Evolutionary conservation across 768 basidiomycete genomes (phyloP), one percentile per base, ranked within the genome.

Genomic region (Tephrocybe rancida): DNA sequence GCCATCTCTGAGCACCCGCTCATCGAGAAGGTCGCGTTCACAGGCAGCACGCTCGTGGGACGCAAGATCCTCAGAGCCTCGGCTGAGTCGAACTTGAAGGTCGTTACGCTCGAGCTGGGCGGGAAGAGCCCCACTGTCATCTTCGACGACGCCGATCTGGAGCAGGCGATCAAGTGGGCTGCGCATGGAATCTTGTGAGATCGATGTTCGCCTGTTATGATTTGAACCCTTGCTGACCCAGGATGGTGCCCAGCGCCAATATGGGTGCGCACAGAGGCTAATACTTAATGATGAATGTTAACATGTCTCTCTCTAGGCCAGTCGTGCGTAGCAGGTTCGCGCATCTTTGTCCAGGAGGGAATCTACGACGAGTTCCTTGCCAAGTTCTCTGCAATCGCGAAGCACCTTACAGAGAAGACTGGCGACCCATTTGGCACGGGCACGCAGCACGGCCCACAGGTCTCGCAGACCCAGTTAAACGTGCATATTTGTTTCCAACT

Each of bases 11-110:
- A 74, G 30, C 86, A 90, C 70, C 75, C 74, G 58, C 70, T 60
- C 11, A 70, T 90, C 59, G 79, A 82, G 55, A 89, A 88, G 73
- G 78, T 94, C 25, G 87, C 92, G 0, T 95, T 96, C 74, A 96
- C 94, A 0, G 93, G 92, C 2, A 88, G 87, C 54, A 91, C 90
- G 1, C 73, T 86, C 35, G 83, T 86, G 21, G 94, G 95, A 8
- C 81, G 91, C 10, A 86, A 84, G 60, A 78, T 96, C 64, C 76
- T 93, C 78, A 83, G 90, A 61, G 87, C 90, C 3, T 81, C 93
- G 2, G 83, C 90, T 1, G 83, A 85, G 67, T 83, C 82, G 26
- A 97, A 96, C 65, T 67, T 97, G 62, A 97, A 96, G 74, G 82
- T 82, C 52, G 86, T 91, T 47, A 89, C 90, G 1, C 82, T 93